Percentiles rank a stretch among this genome's conserved stretches.
Conservation (phyloP, 805 yeast species). For the Huiozyma sinensis region DNA sequence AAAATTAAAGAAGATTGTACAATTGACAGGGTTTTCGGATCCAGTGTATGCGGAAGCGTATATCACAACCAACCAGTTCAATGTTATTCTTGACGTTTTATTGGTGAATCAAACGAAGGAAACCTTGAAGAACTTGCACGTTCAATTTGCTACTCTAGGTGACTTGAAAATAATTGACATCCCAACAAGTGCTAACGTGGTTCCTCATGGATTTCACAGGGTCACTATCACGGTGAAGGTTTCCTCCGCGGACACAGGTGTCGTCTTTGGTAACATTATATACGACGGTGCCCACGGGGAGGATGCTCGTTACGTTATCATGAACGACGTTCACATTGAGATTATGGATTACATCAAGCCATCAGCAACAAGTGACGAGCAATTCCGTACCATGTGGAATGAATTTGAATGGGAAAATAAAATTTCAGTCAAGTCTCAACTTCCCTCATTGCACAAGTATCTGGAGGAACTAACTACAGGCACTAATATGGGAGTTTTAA, state of each 20-base stretch:
- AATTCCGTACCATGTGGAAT: conserved; percentile 96
- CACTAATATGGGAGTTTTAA: conserved; percentile 89
- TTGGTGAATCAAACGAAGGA: conserved; percentile 88
- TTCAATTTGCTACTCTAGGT: conserved; percentile 93
- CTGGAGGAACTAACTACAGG: conserved; percentile 57
- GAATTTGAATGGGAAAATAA: conserved; percentile 99
- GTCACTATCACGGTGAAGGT: conserved; percentile 85
- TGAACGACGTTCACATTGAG: conserved; percentile 91
- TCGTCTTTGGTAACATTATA: conserved; percentile 91
- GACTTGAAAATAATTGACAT: conserved; percentile 90
- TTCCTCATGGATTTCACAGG: conserved; percentile 95
- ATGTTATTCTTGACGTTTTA: conserved; percentile 86
- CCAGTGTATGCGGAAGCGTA: conserved; percentile 97
- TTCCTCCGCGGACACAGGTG: conserved; percentile 96
- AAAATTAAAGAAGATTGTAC: conserved; percentile 78
- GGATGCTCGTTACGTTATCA: conserved; percentile 79
- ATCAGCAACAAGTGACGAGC: conserved; percentile 77
- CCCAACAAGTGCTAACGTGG: conserved; percentile 80
- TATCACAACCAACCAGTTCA: conserved; percentile 92
- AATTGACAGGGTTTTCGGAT: conserved; percentile 95
- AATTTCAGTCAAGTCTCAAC: conserved; percentile 70
- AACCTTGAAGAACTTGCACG: conserved; percentile 82
- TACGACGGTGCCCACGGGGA: conserved; percentile 93
- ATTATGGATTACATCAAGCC: conserved; percentile 97
- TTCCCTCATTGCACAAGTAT: conserved; percentile 61